Base-by-base conservation (phyloP, 1,284 basidiomycete species). In the Macrocystidia cucumis region DNA sequence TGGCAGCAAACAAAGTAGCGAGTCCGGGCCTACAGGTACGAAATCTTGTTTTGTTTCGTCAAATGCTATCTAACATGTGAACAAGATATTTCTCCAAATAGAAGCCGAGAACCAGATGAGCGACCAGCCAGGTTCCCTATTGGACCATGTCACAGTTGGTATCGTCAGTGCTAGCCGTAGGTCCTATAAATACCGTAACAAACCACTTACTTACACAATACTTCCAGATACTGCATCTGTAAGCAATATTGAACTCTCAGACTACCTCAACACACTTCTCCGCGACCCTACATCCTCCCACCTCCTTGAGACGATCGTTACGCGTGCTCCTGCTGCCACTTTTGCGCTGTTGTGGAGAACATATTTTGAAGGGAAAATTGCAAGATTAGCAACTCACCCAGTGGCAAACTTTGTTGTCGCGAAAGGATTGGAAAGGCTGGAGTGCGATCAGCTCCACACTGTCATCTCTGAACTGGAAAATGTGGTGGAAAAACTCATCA, bases 401-500 rank as follows among this genome's bases (percentile, higher is more conserved):
- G 86, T 91, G 2, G 89, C 87, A 14, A 96, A 96, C 54, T 97
- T 91, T 49, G 90, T 95, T 11, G 69, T 91, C 4, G 84, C 90
- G 0, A 84, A 78, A 50, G 85, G 80, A 0, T 45, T 93, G 9
- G 72, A 74, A 33, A 66, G 86, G 25, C 55, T 80, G 12, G 65
- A 69, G 19, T 57, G 55, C 5, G 57, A 62, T 4, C 73, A 82
- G 41, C 53, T 95, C n/a, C 44, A 44, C 2, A 54, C 51, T 12
- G 52, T 55, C 16, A 62, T 51, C 32, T 50, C 56, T 3, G 67
- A 67, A n/a, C 65, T 81, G 1, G 59, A 80, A 26, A 59, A 61
- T 33, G 75, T 80, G 41, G 69, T 89, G 52, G 59, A 59, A 11
- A 70, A 59, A 35, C 43, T 63, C 16, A 68, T 69, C 23, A 60